Percentiles rank a stretch among this genome's conserved stretches.
These are phyloP conservation scores for Ailanthus altissimus DNA, from an alignment of 345 rosid genomes.

Conservation along the genomic window DNA sequence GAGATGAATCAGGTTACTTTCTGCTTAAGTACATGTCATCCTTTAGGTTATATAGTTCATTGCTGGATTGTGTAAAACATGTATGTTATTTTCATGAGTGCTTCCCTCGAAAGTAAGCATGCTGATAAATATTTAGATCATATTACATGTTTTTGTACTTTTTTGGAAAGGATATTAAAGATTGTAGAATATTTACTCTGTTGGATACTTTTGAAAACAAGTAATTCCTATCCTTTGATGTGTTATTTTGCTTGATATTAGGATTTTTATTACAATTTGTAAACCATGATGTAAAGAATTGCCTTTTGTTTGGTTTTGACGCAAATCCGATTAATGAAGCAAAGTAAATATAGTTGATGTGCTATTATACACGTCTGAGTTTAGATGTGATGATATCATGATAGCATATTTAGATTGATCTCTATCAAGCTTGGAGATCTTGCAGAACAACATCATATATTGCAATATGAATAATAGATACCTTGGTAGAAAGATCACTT, in stretches of 20 bases:
- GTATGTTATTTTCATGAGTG: background rate
- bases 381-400: background rate
- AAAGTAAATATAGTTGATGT: background rate
- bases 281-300: background rate
- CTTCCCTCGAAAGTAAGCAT: constrained; percentile 9
- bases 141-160: background rate
- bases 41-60: constrained; percentile 5
- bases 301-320: background rate
- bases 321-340: background rate
- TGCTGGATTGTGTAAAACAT: background rate
- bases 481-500: background rate
- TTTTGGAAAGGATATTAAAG: background rate
- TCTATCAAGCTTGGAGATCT: background rate
- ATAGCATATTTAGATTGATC: background rate
- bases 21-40: background rate
- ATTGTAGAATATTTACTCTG: constrained; percentile 7
- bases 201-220: background rate
- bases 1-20: constrained; percentile 96
- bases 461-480: background rate
- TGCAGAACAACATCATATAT: background rate
- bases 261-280: background rate
- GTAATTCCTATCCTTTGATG: background rate
- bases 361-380: background rate
- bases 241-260: background rate
- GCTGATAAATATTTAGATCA: background rate